Evolutionary conservation across 2,329 filamentous ascomycete species (phyloP), one percentile per base, ranked within the genome.

Genomic region (Verticillium alfalfae): DNA sequence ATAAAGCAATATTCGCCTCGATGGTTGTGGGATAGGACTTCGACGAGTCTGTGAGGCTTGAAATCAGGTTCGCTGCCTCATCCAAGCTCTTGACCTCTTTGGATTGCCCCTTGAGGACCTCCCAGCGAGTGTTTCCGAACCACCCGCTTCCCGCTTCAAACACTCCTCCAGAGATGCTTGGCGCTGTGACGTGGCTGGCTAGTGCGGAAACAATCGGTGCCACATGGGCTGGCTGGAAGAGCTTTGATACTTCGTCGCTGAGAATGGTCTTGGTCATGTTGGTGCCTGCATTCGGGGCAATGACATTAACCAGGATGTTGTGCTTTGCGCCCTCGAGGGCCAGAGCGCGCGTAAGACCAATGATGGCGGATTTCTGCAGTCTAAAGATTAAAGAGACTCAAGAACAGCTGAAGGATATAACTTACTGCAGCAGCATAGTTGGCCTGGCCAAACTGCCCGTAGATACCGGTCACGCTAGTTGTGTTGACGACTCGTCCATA

Each of bases 201-300:
- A 99, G 90, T 54, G 93, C 87, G 61, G 94, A 87, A 59, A 99
- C 93, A 41, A 98, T 80, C 64, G 95, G 95, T 60, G 95, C 95
- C 75, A 99, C 93, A 78, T 97, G 98, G 73, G 98, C 94, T 63
- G 95, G 95, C 88, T 98, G 99, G 84, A 99, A 97, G 56, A 95
- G 94, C 81, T 98, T 93, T 18, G 99, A 93, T 81, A 98, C 88
- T 81, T 99, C 95, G 78, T 97, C 93, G 36, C 95, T 95, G 83
- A 99, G 86, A 74, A 99, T 91, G 58, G 91, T 94, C 68, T 88
- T 86, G 61, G 95, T 99, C 91, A 99, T 95, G 73, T 89, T 88
- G 55, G 95, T 99, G 69, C 95, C 95, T 45, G 95, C 95, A 72
- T 98, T 99, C 68, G 95, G 95, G 31, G 95, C 95, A 71, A 99